Base-by-base conservation (phyloP, 2,329 filamentous ascomycete genomes). In the Didymella pomorum region DNA sequence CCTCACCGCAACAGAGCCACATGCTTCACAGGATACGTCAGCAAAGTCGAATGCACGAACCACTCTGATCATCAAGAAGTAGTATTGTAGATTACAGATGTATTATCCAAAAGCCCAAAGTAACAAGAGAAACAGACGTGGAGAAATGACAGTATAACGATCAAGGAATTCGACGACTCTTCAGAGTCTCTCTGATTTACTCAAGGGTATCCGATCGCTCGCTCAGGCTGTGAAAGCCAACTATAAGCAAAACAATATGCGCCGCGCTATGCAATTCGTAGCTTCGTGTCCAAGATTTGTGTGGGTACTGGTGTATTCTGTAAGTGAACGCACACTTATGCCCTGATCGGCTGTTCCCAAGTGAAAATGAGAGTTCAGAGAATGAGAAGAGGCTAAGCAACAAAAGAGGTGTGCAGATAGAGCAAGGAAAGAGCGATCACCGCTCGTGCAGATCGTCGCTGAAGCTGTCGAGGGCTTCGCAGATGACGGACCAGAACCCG, bases 401-500 rank as follows among this genome's bases (percentile, higher is more conserved):
- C 6, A 33, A 33, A 39, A 20, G 20, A 53, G 37, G 26, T 1
- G 5, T 14, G 9, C 5, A 20, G 44, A 10, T 2, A 16, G n/a
- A 14, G n/a, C n/a, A n/a, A n/a, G n/a, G n/a, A 45, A 25, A 25
- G 23, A n/a, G 23, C 25, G 16, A 41, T 54, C 41, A 58, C 18
- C 44, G 56, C 41, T 58, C 56, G 16, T 58, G 56, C 31, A 60
- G 35, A 31, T 60, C 47, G 4, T 56, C 54, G 10, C 67, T 62
- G 54, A 70, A 60, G 2, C 54, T 50, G 37, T 71, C 69, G 16
- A 71, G 43, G 0, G 69, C 68, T 18, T 68, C 64, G 5, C 60
- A 65, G 42, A 71, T 49, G 0, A 65, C 63, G 14, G 56, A 42
- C 69, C 69, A 71, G 46, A 71, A 69, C 48, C 63, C 63, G 2